Base-by-base conservation (phyloP, 345 rosid species). In the Camelina laxa region DNA sequence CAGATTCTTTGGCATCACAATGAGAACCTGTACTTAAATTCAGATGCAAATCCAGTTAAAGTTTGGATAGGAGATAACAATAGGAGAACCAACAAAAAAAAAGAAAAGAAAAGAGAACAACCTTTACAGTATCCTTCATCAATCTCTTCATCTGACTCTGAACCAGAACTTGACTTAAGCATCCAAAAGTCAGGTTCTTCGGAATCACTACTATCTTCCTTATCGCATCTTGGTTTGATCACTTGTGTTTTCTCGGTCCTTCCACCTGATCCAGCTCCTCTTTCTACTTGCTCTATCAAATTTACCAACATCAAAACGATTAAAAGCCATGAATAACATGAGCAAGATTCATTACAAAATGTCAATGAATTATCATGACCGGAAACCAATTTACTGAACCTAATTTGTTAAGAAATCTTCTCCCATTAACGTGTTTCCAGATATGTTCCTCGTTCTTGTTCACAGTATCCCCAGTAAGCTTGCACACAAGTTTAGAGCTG, bases 391-490 rank as follows among this genome's bases (percentile, higher is more conserved):
- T 70, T 39, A 48, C 61, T 7, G 39, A 94, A 94, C 98, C 96
- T 76, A 94, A 76, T 80, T 81, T 88, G 79, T 84, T 87, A 76
- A 94, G 96, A 86, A 94, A 94, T 27, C 92, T 80, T 68, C 60
- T 90, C 38, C 97, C 97, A 5, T 87, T 91, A 65, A 94, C 76
- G 38, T 94, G 98, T 82, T 91, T 94, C 96, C 95, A 94, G 35
- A 91, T 87, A 72, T 94, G 98, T 72, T 91, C 92, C 82, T 91
- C 96, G 4, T 85, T 82, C 75, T 94, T 94, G 77, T 94, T 94
- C 60, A 94, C 90, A 7, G 84, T 86, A 79, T 90, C 91, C 22
- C 93, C 96, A 1, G 97, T 94, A 58, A 94, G 83, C 79, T 90
- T 94, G 81, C 98, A 91, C 73, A 85, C 80, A 78, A 94, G 75